phyloP scores from a whole-genome alignment of 164 flowering plant genomes.

The Dillenia suffruticosa region DNA sequence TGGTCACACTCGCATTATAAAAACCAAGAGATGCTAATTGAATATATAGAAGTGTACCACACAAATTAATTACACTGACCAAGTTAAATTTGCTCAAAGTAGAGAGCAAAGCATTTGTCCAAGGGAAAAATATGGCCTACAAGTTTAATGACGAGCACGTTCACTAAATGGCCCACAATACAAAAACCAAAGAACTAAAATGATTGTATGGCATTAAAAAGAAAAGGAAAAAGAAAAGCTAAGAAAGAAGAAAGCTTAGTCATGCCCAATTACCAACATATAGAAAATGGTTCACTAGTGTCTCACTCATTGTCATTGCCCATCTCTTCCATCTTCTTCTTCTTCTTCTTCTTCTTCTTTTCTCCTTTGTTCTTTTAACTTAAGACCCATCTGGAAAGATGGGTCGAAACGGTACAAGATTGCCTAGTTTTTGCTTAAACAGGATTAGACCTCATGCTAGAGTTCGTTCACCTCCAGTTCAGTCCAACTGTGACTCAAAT shows the following conservation, averaged over 20 bases:
- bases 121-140: constrained; percentile 17
- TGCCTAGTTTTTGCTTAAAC: constrained; percentile 57
- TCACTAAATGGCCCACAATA: constrained; percentile 19
- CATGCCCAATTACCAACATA: constrained; percentile 1
- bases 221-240: neutral
- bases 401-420: constrained; percentile 36
- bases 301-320: neutral
- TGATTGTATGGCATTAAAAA: constrained; percentile 8
- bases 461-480: constrained; percentile 52
- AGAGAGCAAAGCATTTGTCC: too few species aligned
- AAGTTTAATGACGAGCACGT: constrained; percentile 39
- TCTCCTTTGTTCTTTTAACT: neutral
- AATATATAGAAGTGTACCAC: too few species aligned
- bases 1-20: too few species aligned
- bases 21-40: too few species aligned
- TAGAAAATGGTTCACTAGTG: constrained; percentile 11
- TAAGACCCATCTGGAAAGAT: constrained; percentile 15
- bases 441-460: constrained; percentile 50
- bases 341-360: constrained; percentile 4
- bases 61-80: too few species aligned
- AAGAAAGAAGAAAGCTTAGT: neutral
- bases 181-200: constrained; percentile 3
- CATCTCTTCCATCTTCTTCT: constrained; percentile 4
- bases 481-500: constrained; percentile 21
- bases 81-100: too few species aligned